Percentiles rank a stretch among this genome's conserved stretches.
phyloP scores from a whole-genome alignment of 306 rosid genomes.

The Cucurbita pepo region DNA sequence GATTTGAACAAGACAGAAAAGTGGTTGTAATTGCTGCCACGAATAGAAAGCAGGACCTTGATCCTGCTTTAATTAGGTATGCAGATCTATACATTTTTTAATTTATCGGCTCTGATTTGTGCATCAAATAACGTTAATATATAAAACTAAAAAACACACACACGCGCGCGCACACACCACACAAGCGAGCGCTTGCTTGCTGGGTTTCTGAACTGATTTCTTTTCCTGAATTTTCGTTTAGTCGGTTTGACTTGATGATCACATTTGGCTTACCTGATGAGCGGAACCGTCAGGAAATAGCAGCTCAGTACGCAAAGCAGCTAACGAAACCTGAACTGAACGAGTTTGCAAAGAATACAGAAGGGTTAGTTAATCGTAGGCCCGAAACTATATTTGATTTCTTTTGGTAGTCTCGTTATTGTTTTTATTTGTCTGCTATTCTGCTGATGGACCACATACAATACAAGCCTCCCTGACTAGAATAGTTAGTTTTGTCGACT shows the following conservation, averaged over 20 bases:
- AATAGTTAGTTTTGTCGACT: not conserved
- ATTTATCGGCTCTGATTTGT: not conserved
- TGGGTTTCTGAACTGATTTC: not conserved
- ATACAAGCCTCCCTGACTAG: not conserved
- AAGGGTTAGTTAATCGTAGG: slow-evolving; percentile 27
- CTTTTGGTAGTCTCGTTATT: not conserved
- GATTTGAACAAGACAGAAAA: slow-evolving; percentile 83
- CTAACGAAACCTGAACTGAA: slow-evolving; percentile 26
- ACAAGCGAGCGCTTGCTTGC: not conserved
- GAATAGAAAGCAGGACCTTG: slow-evolving; percentile 91
- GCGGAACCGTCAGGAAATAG: slow-evolving; percentile 56
- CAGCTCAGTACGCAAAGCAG: slow-evolving; percentile 79
- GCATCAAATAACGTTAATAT: not conserved
- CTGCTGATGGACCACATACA: not conserved
- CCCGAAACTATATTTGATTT: not conserved
- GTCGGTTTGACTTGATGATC: slow-evolving; percentile 72
- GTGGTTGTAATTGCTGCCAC: slow-evolving; percentile 91
- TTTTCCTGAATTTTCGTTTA: slow-evolving; percentile 11
- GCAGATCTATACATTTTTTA: not conserved
- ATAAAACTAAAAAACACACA: not conserved
- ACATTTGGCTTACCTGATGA: slow-evolving; percentile 70
- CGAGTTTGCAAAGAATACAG: slow-evolving; percentile 33
- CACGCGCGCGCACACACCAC: not conserved
- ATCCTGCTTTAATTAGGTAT: slow-evolving; percentile 77
- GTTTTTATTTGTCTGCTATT: not conserved